Conservation (phyloP, 169 alveolate species). For the Amoebophrya sp. region DNA sequence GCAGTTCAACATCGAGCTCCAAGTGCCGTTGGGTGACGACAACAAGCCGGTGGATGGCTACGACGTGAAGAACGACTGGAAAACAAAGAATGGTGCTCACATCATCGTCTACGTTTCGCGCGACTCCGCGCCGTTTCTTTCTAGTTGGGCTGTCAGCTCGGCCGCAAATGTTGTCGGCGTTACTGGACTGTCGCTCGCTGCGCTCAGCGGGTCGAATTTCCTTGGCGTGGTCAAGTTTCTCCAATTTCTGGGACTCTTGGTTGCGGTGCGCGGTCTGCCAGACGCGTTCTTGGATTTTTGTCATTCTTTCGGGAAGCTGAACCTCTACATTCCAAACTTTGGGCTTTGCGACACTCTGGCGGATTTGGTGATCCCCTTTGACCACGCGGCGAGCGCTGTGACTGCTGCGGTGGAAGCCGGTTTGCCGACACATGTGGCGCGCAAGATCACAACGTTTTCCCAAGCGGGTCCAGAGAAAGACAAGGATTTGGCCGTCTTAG, state of each 20-base stretch:
- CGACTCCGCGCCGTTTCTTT: no score
- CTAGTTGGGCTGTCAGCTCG: no score
- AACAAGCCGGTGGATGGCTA: no score
- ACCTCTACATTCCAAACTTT: background rate
- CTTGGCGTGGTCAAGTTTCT: background rate
- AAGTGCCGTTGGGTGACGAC: no score
- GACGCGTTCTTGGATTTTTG: background rate
- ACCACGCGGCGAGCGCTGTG: background rate
- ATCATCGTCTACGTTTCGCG: no score
- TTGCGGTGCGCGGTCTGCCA: background rate
- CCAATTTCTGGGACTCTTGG: background rate
- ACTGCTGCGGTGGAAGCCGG: background rate
- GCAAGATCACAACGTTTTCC: background rate
- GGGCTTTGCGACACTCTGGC: no score
- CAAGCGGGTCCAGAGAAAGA: background rate
- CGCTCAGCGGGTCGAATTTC: background rate
- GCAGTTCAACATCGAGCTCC: no score
- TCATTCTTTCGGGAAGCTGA: background rate
- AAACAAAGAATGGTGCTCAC: no score
- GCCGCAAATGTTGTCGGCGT: background rate
- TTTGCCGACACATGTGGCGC: background rate
- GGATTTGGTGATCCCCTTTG: background rate
- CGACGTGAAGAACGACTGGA: no score
- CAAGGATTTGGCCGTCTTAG: background rate
- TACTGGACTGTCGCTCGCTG: background rate